phyloP scores from a whole-genome alignment of 495 filamentous ascomycete genomes.

The Aspergillus sparsus region DNA sequence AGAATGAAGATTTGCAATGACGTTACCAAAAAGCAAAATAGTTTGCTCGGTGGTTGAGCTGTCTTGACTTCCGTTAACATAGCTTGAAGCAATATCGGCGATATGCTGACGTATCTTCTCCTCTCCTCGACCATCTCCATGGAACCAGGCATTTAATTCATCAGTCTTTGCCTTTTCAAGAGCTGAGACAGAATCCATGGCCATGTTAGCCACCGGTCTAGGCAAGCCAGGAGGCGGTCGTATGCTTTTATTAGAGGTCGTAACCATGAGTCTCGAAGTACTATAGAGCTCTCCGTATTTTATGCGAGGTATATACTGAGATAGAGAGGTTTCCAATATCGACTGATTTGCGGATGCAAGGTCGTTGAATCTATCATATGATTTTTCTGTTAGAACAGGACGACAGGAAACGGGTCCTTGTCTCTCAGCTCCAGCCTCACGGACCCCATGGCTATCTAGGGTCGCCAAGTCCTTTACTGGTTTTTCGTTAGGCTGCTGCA shows the following conservation, averaged over 20 bases:
- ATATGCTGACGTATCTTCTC: constrained; percentile 26
- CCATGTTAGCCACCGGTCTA: not conserved
- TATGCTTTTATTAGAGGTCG: constrained; percentile 5
- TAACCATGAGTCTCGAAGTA: not conserved
- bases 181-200: not conserved
- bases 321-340: not conserved
- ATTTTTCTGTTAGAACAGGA: no score
- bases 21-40: constrained; percentile 26
- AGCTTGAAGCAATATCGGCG: constrained; percentile 19
- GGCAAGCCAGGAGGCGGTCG: constrained; percentile 26
- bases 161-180: constrained; percentile 17
- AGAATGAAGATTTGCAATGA: constrained; percentile 27
- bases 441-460: no score
- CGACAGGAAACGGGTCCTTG: no score
- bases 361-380: no score
- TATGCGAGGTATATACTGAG: not conserved
- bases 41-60: constrained; percentile 17
- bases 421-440: no score
- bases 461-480: no score
- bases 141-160: constrained; percentile 33
- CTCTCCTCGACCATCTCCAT: constrained; percentile 23
- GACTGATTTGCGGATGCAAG: not conserved
- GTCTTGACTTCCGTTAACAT: constrained; percentile 19
- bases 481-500: not conserved
- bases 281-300: not conserved